These are phyloP conservation scores for Corylus heterophylla DNA, from an alignment of 306 rosid species.

Conservation along the genomic window DNA sequence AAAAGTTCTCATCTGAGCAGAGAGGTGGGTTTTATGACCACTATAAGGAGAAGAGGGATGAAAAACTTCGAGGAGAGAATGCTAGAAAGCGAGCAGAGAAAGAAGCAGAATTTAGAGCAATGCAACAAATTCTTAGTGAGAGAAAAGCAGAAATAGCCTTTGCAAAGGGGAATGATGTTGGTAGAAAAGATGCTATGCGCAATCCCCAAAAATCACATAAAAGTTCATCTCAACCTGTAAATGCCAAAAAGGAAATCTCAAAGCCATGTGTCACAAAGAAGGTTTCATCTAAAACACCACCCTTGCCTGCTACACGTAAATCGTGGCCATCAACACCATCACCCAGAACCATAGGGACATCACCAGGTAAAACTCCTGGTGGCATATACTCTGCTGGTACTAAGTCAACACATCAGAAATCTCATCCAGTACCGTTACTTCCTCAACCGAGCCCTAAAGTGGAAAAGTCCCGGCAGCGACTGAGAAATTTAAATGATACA, in stretches of 20 bases:
- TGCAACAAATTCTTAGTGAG: constrained; percentile 65
- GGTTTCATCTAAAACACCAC: constrained; percentile 51
- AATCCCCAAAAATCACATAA: constrained; percentile 57
- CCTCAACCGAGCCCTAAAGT: constrained; percentile 47
- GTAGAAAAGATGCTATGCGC: constrained; percentile 39
- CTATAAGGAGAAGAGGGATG: constrained; percentile 86
- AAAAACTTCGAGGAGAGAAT: constrained; percentile 69
- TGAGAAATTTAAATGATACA: constrained; percentile 61
- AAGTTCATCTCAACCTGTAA: constrained; percentile 52
- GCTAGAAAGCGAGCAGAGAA: constrained; percentile 60
- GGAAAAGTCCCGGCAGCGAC: constrained; percentile 58
- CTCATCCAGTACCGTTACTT: constrained; percentile 45
- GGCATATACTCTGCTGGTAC: constrained; percentile 53
- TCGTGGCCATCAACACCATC: constrained; percentile 89
- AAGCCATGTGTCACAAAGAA: constrained; percentile 55
- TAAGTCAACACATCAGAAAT: constrained; percentile 60
- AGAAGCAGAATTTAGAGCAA: constrained; percentile 62
- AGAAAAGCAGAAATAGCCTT: constrained; percentile 73
- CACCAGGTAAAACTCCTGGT: constrained; percentile 59
- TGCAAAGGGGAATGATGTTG: constrained; percentile 44
- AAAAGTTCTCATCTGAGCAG: constrained; percentile 53
- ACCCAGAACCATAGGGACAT: constrained; percentile 51
- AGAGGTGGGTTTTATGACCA: constrained; percentile 79
- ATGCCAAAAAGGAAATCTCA: constrained; percentile 53
- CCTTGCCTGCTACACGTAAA: constrained; percentile 77